These are phyloP conservation scores for Anethum foeniculum DNA, from an alignment of 140 eudicot genomes.

Conservation along the genomic window DNA sequence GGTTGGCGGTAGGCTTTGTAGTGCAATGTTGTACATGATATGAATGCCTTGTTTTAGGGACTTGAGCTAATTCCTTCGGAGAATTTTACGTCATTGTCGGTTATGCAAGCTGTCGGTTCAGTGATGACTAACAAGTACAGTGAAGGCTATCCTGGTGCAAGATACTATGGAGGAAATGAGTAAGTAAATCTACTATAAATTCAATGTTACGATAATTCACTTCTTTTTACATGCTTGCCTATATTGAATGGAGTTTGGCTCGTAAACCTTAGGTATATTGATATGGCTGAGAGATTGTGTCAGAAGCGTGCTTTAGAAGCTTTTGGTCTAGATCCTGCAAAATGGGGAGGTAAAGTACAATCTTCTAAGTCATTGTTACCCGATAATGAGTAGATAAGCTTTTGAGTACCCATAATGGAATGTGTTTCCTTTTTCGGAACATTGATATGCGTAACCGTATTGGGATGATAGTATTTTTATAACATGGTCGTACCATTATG, in stretches of 20 bases:
- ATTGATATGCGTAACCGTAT: neutral
- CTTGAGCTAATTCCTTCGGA: slow-evolving; percentile 95
- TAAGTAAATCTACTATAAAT: slow-evolving; percentile 26
- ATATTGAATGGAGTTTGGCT: neutral
- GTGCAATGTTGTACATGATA: neutral
- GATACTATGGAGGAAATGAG: slow-evolving; percentile 99
- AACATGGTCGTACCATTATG: neutral
- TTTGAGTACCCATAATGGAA: neutral
- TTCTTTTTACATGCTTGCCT: neutral
- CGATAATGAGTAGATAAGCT: neutral
- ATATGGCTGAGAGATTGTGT: slow-evolving; percentile 96
- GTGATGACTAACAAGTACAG: slow-evolving; percentile 99
- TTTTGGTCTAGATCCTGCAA: slow-evolving; percentile 91
- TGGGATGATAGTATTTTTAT: neutral
- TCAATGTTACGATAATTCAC: neutral
- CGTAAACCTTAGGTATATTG: slow-evolving; percentile 57
- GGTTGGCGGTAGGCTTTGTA: neutral
- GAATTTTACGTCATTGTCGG: slow-evolving; percentile 91
- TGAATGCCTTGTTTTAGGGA: slow-evolving; percentile 35
- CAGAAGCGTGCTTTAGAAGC: slow-evolving; percentile 98
- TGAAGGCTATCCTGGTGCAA: slow-evolving; percentile 99
- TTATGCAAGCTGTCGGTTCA: slow-evolving; percentile 99
- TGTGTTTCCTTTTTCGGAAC: neutral
- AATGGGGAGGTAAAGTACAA: slow-evolving; percentile 75
- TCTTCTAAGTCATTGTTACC: neutral